A percentile compares a stretch with the other conserved stretches of the same genome.
Evolutionary conservation across 768 basidiomycete genomes (phyloP).

Genomic region (Postia placenta): DNA sequence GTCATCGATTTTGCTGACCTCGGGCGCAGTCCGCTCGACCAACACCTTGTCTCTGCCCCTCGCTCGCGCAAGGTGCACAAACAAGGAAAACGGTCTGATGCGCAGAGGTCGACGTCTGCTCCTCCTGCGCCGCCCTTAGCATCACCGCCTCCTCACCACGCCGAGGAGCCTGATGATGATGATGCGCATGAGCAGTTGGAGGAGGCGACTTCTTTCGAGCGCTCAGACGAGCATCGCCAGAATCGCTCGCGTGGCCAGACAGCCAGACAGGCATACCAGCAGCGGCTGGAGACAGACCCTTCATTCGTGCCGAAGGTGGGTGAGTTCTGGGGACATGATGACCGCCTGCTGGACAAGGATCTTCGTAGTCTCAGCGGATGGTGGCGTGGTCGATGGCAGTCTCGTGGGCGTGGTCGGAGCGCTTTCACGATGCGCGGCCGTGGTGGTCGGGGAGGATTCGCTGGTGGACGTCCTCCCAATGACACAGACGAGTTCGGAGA

Average conservation of each 20-base stretch:
- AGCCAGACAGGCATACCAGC: conserved; percentile 82
- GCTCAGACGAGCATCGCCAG: conserved; percentile 20
- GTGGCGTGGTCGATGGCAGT: conserved; percentile 81
- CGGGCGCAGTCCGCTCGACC: conserved; percentile 25
- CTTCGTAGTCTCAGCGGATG: conserved; percentile 77
- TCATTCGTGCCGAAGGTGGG: conserved; percentile 88
- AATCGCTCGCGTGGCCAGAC: conserved; percentile 45
- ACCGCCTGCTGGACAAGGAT: conserved; percentile 79
- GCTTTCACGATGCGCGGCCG: conserved; percentile 44
- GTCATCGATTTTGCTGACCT: conserved; percentile 77
- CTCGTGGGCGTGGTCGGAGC: conserved; percentile 58
- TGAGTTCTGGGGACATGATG: conserved; percentile 94
- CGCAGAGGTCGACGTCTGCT: conserved; percentile 22
- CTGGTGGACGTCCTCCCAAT: conserved; percentile 13
- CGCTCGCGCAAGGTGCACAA: conserved; percentile 21
- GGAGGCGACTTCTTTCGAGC: conserved; percentile 35
- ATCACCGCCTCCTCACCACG: conserved; percentile 26
- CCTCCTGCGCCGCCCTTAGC: conserved; percentile 29
- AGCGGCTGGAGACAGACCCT: conserved; percentile 77
- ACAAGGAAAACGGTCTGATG: conserved; percentile 26
- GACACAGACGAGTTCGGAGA: conserved; percentile 12
- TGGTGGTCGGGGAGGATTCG: conserved; percentile 44
- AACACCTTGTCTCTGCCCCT: conserved; percentile 17
- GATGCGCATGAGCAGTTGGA: conserved; percentile 24
- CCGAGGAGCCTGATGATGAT: conserved; percentile 15